Evolutionary conservation across 2,329 filamentous ascomycete species (phyloP), one percentile per base, ranked within the genome.

Genomic region (Cercospora nicotianae): DNA sequence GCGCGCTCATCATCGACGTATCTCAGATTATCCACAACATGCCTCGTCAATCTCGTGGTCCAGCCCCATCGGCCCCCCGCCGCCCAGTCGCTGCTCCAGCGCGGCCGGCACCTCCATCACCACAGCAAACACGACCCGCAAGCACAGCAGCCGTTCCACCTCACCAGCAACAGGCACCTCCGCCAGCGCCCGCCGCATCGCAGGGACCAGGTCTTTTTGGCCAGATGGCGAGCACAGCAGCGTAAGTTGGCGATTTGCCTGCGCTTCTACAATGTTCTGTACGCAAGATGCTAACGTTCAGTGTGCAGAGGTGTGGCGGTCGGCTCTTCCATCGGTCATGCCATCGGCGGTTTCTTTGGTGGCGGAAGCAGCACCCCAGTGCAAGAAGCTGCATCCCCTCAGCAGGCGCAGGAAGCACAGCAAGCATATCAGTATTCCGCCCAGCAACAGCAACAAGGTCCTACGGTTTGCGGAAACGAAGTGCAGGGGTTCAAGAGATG

Each of bases 191-290:
- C 73, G 60, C 60, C 68, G 72, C 74, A 20, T 48, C 59, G 26
- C 86, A 90, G 73, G 92, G 93, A 30, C 90, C 93, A 5, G 94
- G 95, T 72, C 86, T 99, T 10, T 93, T 99, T 75, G 94, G 93
- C 68, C 93, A 98, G 86, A 97, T 99, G 91, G 95, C 95, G 73
- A 93, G 90, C 79, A 99, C 95, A 67, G 95, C 95, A 80, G 95
- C 95, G 94, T 98, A 90, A 84, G 93, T 33, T 18, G 18, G 18
- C 18, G n/a, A 18, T 26, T 23, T 31, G 8, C 51, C 23, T 18
- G 5, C 30, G 5, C 12, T 30, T 39, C n/a, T 12, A 6, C 48
- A 18, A 39, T 39, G 5, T 39, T 10, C 59, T 12, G 23, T 18
- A 30, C 8, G 23, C 53, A n/a, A 30, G 28, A 57, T n/a, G 26